phyloP scores from a whole-genome alignment of 208 protist genomes.

The Borovskyia barvae region DNA sequence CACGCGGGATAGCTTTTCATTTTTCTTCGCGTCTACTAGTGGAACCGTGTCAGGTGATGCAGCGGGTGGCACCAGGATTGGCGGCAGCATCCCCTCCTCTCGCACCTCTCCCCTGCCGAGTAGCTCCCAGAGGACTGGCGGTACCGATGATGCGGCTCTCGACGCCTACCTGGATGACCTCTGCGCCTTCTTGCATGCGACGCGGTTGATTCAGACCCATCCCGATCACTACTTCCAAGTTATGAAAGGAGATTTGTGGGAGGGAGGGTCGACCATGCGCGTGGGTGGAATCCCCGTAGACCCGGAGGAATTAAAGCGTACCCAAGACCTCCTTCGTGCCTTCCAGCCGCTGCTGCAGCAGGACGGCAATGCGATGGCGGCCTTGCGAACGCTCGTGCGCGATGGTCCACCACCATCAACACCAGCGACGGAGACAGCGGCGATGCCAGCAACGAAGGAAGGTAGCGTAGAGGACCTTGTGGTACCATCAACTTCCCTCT shows the following conservation, averaged over 20 bases:
- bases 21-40: conserved; percentile 23
- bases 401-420: conserved; percentile 47
- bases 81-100: too few species aligned
- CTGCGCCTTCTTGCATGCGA: conserved; percentile 47
- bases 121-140: too few species aligned
- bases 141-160: conserved; percentile 19
- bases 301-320: conserved; percentile 44
- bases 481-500: not conserved
- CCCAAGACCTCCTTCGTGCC: conserved; percentile 39
- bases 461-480: not conserved
- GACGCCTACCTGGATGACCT: conserved; percentile 68
- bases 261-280: conserved; percentile 17
- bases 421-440: not conserved
- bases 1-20: conserved; percentile 31
- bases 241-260: conserved; percentile 27
- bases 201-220: conserved; percentile 74
- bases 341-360: conserved; percentile 33
- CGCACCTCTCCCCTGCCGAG: too few species aligned
- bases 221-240: conserved; percentile 79
- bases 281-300: conserved; percentile 44
- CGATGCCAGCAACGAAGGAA: not conserved
- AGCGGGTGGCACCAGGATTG: too few species aligned
- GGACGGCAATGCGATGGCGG: conserved; percentile 24
- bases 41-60: not conserved
- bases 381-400: conserved; percentile 38